phyloP scores from a whole-genome alignment of 345 rosid genomes.

The Rhodamnia argentea region DNA sequence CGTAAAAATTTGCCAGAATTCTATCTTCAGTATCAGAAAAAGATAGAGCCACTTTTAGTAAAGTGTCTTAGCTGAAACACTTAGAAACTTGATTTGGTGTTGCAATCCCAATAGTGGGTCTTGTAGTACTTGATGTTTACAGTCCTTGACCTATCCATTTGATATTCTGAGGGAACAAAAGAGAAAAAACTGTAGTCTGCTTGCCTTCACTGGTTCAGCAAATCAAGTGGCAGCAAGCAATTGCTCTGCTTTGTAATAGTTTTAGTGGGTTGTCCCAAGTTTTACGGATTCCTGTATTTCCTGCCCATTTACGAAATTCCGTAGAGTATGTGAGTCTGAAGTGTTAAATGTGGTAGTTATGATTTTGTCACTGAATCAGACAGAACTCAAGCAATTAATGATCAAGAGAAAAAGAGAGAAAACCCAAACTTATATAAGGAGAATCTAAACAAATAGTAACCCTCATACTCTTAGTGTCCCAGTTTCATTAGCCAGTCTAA shows the following conservation, averaged over 20 bases:
- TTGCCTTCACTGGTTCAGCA: not conserved
- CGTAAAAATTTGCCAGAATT: not conserved
- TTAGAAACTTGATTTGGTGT: not conserved
- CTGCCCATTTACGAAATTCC: not conserved
- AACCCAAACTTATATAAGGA: not conserved
- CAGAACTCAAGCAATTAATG: not conserved
- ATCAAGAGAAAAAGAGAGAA: not conserved
- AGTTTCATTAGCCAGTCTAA: not conserved
- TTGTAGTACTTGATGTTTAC: not conserved
- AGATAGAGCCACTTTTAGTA: not conserved
- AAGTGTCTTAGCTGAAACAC: not conserved
- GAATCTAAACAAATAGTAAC: not conserved
- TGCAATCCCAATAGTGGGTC: not conserved
- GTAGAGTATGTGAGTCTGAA: not conserved
- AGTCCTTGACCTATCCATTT: not conserved
- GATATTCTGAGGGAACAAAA: not conserved
- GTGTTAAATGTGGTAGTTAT: not conserved
- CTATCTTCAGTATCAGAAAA: not conserved
- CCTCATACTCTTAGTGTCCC: not conserved
- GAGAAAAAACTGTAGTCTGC: not conserved
- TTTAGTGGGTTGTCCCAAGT: not conserved
- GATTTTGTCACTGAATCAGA: not conserved
- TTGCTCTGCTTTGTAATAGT: not conserved
- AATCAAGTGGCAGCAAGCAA: not conserved
- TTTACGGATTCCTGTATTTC: not conserved